phyloP scores from a whole-genome alignment of 1,284 basidiomycete genomes.

The Cutaneotrichosporon curvatum region DNA sequence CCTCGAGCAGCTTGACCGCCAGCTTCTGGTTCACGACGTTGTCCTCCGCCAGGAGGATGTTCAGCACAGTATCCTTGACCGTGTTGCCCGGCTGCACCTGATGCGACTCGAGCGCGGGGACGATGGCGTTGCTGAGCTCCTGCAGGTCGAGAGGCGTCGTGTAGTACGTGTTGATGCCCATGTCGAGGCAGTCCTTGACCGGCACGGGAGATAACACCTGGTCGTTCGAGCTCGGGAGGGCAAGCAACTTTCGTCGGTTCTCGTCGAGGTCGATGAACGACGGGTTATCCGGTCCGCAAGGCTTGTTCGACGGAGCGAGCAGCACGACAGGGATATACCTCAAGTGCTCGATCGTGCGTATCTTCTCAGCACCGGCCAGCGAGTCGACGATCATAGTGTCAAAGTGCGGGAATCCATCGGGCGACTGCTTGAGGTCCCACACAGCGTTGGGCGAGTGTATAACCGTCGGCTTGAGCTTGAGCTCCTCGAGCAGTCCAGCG shows the following conservation, averaged over 20 bases:
- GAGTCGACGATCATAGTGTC: conserved; percentile 96
- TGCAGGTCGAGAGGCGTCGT: conserved; percentile 84
- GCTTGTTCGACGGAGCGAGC: conserved; percentile 57
- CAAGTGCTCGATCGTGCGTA: conserved; percentile 88
- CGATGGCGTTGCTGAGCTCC: conserved; percentile 84
- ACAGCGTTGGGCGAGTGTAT: conserved; percentile 73
- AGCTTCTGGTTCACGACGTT: conserved; percentile 91
- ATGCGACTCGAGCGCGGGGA: conserved; percentile 92
- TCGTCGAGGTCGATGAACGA: conserved; percentile 44
- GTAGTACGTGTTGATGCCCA: conserved; percentile 46
- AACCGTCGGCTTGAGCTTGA: conserved; percentile 74
- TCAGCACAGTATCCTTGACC: conserved; percentile 78
- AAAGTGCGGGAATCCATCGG: conserved; percentile 76
- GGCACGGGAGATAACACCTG: conserved; percentile 43
- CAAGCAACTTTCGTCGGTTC: conserved; percentile 35
- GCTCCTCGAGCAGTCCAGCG: conserved; percentile 66
- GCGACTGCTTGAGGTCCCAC: conserved; percentile 51
- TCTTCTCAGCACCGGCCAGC: conserved; percentile 68
- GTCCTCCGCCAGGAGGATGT: conserved; percentile 95
- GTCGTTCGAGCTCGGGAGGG: conserved; percentile 34
- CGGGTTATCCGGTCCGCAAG: conserved; percentile 32
- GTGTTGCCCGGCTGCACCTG: conserved; percentile 69
- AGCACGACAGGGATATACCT: conserved; percentile 96
- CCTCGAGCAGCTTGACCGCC: conserved; percentile 94
- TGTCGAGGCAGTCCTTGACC: conserved; percentile 46